These are phyloP conservation scores for Penicillium odoratum DNA, from an alignment of 495 filamentous ascomycete species.

Conservation along the genomic window DNA sequence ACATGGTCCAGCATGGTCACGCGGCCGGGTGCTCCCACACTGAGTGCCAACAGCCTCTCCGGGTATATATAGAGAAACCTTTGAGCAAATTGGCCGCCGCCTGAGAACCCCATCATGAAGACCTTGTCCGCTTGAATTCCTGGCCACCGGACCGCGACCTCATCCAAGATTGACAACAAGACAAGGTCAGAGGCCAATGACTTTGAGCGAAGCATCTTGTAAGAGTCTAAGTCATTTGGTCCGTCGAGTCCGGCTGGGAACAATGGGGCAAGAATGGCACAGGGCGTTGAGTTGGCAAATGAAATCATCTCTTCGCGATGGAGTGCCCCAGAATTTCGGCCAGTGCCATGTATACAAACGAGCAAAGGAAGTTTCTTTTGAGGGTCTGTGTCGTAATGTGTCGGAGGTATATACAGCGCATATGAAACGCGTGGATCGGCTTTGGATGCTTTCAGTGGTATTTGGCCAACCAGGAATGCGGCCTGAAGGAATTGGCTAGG, in stretches of 20 bases:
- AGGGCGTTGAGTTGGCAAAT: background rate
- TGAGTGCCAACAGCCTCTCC: background rate
- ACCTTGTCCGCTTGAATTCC: background rate
- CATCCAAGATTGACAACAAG: background rate
- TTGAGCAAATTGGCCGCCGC: constrained; percentile 1
- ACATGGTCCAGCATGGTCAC: background rate
- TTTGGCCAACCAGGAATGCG: background rate
- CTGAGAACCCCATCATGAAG: background rate
- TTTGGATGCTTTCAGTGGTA: background rate
- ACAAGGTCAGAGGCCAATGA: background rate
- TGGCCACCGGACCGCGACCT: background rate
- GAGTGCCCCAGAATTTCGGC: background rate
- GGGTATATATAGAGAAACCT: background rate
- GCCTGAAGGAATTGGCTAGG: background rate
- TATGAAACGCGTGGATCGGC: constrained; percentile 6
- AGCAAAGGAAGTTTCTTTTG: constrained; percentile 5
- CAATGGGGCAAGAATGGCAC: constrained; percentile 1
- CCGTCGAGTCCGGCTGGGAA: background rate
- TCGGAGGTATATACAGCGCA: constrained; percentile 4
- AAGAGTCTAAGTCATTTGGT: constrained; percentile 2
- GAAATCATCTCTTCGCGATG: background rate
- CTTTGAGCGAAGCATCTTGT: background rate
- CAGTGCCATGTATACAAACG: constrained; percentile 1
- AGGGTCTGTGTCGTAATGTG: background rate
- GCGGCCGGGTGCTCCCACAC: background rate